These are phyloP conservation scores for Casuarina cunninghamiana DNA, from an alignment of 306 rosid genomes.

Conservation along the genomic window DNA sequence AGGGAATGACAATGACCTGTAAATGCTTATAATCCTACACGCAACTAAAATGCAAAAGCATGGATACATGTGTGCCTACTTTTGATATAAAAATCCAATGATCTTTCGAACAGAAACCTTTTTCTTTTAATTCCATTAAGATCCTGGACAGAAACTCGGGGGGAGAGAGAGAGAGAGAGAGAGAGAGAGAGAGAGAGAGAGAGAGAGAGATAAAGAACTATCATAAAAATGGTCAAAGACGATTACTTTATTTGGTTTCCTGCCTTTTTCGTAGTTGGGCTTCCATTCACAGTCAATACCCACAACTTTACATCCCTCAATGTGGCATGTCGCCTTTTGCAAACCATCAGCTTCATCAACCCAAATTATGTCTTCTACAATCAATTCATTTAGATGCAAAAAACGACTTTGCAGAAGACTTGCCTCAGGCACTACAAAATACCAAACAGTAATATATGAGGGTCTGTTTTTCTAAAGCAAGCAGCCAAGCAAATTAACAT, in stretches of 20 bases:
- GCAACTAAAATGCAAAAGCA: neutral
- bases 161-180: conserved; percentile 19
- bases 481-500: conserved; percentile 18
- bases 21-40: neutral
- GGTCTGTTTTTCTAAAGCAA: conserved; percentile 23
- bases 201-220: conserved; percentile 11
- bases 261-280: conserved; percentile 77
- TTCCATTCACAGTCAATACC: conserved; percentile 99
- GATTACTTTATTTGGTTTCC: conserved; percentile 81
- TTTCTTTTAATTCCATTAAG: neutral
- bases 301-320: conserved; percentile 77
- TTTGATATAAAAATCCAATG: neutral
- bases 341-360: conserved; percentile 72
- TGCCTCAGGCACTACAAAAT: conserved; percentile 56
- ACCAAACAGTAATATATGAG: conserved; percentile 16
- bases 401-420: conserved; percentile 51
- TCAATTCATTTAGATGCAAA: conserved; percentile 68
- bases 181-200: conserved; percentile 6
- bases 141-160: neutral
- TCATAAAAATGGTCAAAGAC: conserved; percentile 14
- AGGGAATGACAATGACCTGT: neutral
- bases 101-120: neutral
- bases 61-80: neutral
- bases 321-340: conserved; percentile 56
- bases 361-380: conserved; percentile 63